Conservation (phyloP, 2,329 filamentous ascomycete species). For the Blumeria hordei region DNA sequence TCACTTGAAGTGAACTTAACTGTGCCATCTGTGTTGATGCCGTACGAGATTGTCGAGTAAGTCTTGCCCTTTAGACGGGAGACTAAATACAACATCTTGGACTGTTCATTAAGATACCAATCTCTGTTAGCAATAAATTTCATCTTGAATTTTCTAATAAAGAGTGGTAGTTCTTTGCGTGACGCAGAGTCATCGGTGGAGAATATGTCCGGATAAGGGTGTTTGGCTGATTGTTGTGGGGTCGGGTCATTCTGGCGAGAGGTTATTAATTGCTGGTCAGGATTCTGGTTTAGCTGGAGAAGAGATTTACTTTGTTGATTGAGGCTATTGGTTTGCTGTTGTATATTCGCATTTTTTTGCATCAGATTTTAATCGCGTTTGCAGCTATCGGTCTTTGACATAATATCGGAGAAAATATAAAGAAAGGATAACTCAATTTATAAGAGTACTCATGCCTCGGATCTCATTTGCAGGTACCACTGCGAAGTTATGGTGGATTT, state of each 20-base stretch:
- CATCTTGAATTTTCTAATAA: not conserved
- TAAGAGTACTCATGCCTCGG: too few relatives aligned
- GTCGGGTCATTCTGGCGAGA: not conserved
- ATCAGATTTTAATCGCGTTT: too few relatives aligned
- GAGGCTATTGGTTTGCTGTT: not conserved
- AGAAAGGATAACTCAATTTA: too few relatives aligned
- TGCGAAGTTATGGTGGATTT: too few relatives aligned
- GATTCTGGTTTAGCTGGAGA: not conserved
- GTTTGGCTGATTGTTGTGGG: not conserved
- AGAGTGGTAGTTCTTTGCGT: not conserved
- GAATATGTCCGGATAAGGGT: not conserved
- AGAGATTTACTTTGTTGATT: not conserved
- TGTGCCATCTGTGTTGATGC: not conserved
- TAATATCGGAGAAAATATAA: too few relatives aligned
- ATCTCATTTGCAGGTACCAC: too few relatives aligned
- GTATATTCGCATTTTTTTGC: not conserved
- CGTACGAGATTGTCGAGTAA: not conserved
- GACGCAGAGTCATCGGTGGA: not conserved
- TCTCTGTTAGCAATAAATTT: not conserved
- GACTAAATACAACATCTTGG: not conserved
- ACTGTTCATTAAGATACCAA: not conserved
- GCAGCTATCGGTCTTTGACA: too few relatives aligned
- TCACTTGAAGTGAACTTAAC: not conserved
- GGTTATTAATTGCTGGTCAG: not conserved
- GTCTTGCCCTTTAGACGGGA: not conserved